Percentiles rank a stretch among this genome's conserved stretches.
Evolutionary conservation across 257 asterid genomes (phyloP).

Genomic region (Petrea volubilis): DNA sequence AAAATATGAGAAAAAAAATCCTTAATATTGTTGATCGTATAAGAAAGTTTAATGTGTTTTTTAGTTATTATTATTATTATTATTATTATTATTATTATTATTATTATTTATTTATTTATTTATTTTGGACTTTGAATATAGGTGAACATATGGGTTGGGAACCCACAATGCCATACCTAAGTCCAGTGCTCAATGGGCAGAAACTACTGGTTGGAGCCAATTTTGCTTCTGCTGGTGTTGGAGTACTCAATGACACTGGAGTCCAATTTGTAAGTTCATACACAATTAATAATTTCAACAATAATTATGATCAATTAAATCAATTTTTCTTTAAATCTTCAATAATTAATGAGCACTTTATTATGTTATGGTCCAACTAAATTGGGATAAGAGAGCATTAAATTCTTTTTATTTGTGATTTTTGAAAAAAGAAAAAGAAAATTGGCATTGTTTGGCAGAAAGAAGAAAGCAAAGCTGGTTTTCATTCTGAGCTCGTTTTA

Average conservation of each 20-base stretch:
- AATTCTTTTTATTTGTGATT: too few relatives aligned
- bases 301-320: neutral
- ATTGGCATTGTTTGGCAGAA: too few relatives aligned
- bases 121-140: constrained; percentile 16
- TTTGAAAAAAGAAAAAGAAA: too few relatives aligned
- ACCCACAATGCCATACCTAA: constrained; percentile 60
- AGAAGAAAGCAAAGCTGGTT: too few relatives aligned
- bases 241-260: constrained; percentile 86
- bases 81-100: too few relatives aligned
- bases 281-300: neutral
- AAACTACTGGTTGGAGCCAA: constrained; percentile 77
- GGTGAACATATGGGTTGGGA: constrained; percentile 76
- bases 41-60: neutral
- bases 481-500: too few relatives aligned
- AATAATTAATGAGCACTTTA: neutral
- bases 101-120: too few relatives aligned
- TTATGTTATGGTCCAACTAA: neutral
- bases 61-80: too few relatives aligned
- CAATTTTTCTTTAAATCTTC: too few relatives aligned
- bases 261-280: constrained; percentile 64
- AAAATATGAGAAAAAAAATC: neutral
- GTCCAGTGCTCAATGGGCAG: constrained; percentile 55
- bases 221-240: constrained; percentile 94
- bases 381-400: too few relatives aligned
- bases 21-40: too few relatives aligned